A percentile compares a stretch with the other conserved stretches of the same genome.
These are phyloP conservation scores for Aspergillus neotritici DNA, from an alignment of 2,329 filamentous ascomycete genomes.

Conservation along the genomic window DNA sequence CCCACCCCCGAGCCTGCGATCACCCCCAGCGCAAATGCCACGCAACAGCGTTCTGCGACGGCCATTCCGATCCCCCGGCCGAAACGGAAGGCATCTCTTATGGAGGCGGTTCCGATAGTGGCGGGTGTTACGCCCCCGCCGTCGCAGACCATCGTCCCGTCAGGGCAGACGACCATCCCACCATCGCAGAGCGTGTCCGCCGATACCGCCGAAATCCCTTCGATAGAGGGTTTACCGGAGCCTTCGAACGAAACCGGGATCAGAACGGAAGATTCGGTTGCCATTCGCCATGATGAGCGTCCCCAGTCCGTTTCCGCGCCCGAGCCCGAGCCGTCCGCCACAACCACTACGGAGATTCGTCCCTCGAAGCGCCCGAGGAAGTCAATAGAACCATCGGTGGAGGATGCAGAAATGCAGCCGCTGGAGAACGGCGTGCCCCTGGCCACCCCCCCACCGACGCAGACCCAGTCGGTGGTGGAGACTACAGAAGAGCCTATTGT, in stretches of 20 bases:
- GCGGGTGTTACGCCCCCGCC: background rate
- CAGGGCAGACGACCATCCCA: background rate
- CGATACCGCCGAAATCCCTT: slow-evolving; percentile 12
- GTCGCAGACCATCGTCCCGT: too few species aligned
- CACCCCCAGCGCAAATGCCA: slow-evolving; percentile 1
- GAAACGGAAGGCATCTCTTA: slow-evolving; percentile 23
- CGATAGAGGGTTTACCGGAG: slow-evolving; percentile 9
- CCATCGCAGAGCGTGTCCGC: slow-evolving; percentile 11
- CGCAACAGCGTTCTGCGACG: slow-evolving; percentile 10
- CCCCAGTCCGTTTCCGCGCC: background rate
- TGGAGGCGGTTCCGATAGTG: slow-evolving; percentile 9
- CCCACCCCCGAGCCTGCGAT: slow-evolving; percentile 14
- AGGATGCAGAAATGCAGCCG: background rate
- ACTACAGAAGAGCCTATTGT: slow-evolving; percentile 11
- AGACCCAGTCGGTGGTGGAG: slow-evolving; percentile 17
- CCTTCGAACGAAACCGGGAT: too few species aligned
- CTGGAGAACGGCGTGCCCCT: slow-evolving; percentile 6
- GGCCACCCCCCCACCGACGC: slow-evolving; percentile 22
- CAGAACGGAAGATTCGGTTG: too few species aligned
- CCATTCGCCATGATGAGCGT: too few species aligned
- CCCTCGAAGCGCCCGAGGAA: slow-evolving; percentile 28
- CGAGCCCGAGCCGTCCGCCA: background rate
- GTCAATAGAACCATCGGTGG: slow-evolving; percentile 4
- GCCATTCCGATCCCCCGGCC: slow-evolving; percentile 25
- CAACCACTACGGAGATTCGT: slow-evolving; percentile 15